Evolutionary conservation across 441 rosid genomes (phyloP).

Genomic region (Raphanus hybrid): DNA sequence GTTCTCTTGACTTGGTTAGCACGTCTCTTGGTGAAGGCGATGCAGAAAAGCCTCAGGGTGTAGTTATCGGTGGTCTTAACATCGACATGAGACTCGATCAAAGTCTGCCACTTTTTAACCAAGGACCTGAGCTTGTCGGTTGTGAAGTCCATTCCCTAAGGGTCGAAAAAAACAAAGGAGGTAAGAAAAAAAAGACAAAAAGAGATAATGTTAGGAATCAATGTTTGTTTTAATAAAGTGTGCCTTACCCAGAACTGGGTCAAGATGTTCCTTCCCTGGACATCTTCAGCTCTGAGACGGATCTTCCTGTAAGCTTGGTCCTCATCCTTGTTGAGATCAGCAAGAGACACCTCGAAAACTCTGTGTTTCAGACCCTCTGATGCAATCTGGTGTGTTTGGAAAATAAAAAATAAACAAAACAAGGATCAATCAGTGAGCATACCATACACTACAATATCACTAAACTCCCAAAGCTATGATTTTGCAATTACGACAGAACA

Average conservation of each 20-base stretch:
- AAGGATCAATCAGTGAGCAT: background rate
- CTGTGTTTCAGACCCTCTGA: slow-evolving; percentile 81
- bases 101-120: slow-evolving; percentile 78
- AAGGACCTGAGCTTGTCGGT: slow-evolving; percentile 80
- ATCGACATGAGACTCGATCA: slow-evolving; percentile 79
- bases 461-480: background rate
- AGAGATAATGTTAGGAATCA: background rate
- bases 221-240: background rate
- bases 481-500: background rate
- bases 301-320: slow-evolving; percentile 81
- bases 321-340: slow-evolving; percentile 73
- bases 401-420: background rate
- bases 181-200: background rate
- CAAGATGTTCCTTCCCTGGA: slow-evolving; percentile 72
- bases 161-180: background rate
- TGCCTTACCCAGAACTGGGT: slow-evolving; percentile 3
- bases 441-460: background rate
- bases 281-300: slow-evolving; percentile 80
- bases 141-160: slow-evolving; percentile 82
- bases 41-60: slow-evolving; percentile 74
- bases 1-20: slow-evolving; percentile 82
- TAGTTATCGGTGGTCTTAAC: slow-evolving; percentile 79
- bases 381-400: slow-evolving; percentile 54
- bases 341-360: slow-evolving; percentile 74
- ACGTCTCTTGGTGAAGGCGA: slow-evolving; percentile 77